Percentiles rank a stretch among this genome's conserved stretches.
These are phyloP conservation scores for Leishmania turanica DNA, from an alignment of 208 protist species.

Conservation along the genomic window DNA sequence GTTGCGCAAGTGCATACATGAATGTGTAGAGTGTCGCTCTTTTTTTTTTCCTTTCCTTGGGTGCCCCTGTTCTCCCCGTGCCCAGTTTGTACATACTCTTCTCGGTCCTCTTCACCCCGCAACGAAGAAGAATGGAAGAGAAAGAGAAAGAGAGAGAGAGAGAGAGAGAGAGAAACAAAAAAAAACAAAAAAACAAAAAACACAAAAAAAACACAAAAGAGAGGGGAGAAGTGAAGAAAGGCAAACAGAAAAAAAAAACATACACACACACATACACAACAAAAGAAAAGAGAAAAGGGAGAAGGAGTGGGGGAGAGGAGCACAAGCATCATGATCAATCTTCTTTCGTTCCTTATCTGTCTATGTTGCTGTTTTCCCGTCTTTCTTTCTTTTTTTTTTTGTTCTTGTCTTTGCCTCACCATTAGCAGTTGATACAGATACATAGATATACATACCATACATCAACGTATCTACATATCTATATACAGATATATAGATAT, in stretches of 20 bases:
- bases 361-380: not conserved
- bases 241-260: not conserved
- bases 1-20: constrained; percentile 1
- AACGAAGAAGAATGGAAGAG: not conserved
- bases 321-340: not conserved
- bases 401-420: not conserved
- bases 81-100: not conserved
- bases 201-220: not conserved
- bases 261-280: not conserved
- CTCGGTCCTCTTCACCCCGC: not conserved
- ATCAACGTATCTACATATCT: too few species aligned
- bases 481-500: not conserved
- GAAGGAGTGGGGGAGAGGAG: not conserved
- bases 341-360: not conserved
- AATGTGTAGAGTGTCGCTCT: constrained; percentile 3
- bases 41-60: not conserved
- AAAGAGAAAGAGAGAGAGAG: not conserved
- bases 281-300: not conserved
- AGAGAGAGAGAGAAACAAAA: not conserved
- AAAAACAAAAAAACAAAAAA: not conserved
- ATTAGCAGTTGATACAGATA: not conserved
- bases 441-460: not conserved
- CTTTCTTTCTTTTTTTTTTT: not conserved
- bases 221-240: not conserved
- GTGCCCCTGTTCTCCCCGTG: not conserved